phyloP scores from a whole-genome alignment of 139 green algal genomes.

The Chlamydomonas eustigma region DNA sequence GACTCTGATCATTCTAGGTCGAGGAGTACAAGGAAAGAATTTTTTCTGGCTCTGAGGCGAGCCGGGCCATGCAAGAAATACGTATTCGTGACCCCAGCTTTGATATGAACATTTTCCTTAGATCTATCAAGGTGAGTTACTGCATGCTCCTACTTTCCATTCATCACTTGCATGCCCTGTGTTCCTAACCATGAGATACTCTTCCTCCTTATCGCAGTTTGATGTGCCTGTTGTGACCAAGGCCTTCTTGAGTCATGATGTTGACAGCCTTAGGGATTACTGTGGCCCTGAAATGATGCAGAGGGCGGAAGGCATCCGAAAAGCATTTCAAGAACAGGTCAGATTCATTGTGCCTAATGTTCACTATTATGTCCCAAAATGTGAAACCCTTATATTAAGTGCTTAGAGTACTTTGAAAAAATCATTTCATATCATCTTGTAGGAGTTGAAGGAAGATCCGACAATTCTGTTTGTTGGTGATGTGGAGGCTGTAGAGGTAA shows the following conservation, averaged over 20 bases:
- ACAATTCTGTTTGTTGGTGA: constrained; percentile 91
- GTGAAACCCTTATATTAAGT: too few species aligned
- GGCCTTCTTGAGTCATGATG: constrained; percentile 51
- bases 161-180: constrained; percentile 4
- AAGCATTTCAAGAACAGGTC: constrained; percentile 48
- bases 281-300: constrained; percentile 82
- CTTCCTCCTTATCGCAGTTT: constrained; percentile 4
- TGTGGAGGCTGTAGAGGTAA: constrained; percentile 82
- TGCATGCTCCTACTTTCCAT: too few species aligned
- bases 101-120: constrained; percentile 73
- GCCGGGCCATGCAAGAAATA: constrained; percentile 78
- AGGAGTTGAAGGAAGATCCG: constrained; percentile 55
- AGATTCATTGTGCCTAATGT: too few species aligned
- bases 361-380: too few species aligned
- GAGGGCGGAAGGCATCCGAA: constrained; percentile 73
- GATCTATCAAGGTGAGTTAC: constrained; percentile 48
- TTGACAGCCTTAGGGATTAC: constrained; percentile 56
- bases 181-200: neutral
- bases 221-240: constrained; percentile 34
- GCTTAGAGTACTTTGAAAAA: too few species aligned
- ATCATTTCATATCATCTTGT: neutral
- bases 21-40: constrained; percentile 74
- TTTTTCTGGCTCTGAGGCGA: constrained; percentile 57
- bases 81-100: constrained; percentile 73
- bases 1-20: too few species aligned